Base-by-base conservation (phyloP, 495 filamentous ascomycete species). In the Penicillium desertorum region DNA sequence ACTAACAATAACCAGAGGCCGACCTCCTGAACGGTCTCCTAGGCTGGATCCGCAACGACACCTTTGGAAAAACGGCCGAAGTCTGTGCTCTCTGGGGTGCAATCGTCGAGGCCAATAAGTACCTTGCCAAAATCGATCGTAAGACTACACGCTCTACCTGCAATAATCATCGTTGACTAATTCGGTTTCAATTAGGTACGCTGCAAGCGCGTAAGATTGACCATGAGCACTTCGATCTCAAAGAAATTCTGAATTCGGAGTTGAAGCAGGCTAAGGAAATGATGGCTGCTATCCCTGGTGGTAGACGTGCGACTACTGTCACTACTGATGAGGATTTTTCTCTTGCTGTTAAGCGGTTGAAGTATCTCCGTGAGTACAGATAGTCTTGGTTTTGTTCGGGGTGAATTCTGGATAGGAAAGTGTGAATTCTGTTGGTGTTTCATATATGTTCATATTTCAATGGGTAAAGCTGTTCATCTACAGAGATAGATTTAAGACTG, bases 21-120 rank as follows among this genome's bases (percentile, higher is more conserved):
- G 32, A 47, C 8, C 43, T 55, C 2, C 53, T 55, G 1, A 45
- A 46, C 7, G 34, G 53, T 20, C 23, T 55, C 14, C 20, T 55
- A 17, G 53, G 53, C 43, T 55, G 53, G 53, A n/a, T 45, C 20
- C 53, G 53, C 22, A 55, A 55, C n/a, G 53, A 55, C 0, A 36
- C 53, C 16, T 55, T 55, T 29, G 53, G 43, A 11, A 55, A 36
- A 17, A 11, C 47, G 16, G 53, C 53, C 9, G 53, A 55, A 10
- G 30, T 36, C 14, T 55, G 43, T 29, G 43, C 44, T 20, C 22
- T 46, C 22, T 55, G 53, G 53, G 53, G 30, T 37, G 44, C 53
- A 39, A 46, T 55, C 9, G 43, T 55, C 30, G 20, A 47, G 5
- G 53, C 53, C 43, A 46, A 55, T 7, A 46, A 45, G 22, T 34